A percentile compares a stretch with the other conserved stretches of the same genome.
Conservation (phyloP, 176 grass and related monocot genomes). For the Lolium perenne region DNA sequence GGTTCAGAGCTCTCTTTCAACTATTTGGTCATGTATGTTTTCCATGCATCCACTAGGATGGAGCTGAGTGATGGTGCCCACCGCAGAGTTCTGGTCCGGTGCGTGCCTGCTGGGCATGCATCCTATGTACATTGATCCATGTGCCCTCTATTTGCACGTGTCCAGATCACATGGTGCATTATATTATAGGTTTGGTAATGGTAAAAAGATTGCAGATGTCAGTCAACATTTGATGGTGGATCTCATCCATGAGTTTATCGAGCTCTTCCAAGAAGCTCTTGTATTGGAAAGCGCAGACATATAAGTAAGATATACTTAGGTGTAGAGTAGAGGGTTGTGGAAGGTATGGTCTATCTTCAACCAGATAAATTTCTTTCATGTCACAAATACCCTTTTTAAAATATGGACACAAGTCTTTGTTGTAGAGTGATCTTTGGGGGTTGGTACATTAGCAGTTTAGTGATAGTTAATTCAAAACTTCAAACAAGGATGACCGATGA, state of each 20-base stretch:
- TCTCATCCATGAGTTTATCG: too few relatives aligned
- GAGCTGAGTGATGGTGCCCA: not conserved
- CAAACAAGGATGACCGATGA: too few relatives aligned
- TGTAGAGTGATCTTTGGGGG: not conserved
- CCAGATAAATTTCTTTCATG: constrained; percentile 53
- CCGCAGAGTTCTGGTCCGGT: not conserved
- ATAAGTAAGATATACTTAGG: constrained; percentile 47
- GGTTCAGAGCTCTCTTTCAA: too few relatives aligned
- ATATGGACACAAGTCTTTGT: not conserved
- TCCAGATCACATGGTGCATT: not conserved
- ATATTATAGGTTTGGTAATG: not conserved
- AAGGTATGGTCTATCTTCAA: constrained; percentile 74
- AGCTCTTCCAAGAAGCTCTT: too few relatives aligned
- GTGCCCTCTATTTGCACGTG: not conserved
- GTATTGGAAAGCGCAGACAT: constrained; percentile 50
- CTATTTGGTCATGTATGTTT: too few relatives aligned
- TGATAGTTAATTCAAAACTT: too few relatives aligned
- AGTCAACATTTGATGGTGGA: too few relatives aligned
- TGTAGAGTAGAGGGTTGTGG: constrained; percentile 66
- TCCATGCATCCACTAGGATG: not conserved
- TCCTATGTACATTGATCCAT: not conserved
- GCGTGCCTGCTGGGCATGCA: not conserved
- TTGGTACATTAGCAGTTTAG: too few relatives aligned
- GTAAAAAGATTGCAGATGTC: constrained; percentile 23
- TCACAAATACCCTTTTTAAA: not conserved